phyloP scores from a whole-genome alignment of 805 yeast species.

The Lipomyces sp. region DNA sequence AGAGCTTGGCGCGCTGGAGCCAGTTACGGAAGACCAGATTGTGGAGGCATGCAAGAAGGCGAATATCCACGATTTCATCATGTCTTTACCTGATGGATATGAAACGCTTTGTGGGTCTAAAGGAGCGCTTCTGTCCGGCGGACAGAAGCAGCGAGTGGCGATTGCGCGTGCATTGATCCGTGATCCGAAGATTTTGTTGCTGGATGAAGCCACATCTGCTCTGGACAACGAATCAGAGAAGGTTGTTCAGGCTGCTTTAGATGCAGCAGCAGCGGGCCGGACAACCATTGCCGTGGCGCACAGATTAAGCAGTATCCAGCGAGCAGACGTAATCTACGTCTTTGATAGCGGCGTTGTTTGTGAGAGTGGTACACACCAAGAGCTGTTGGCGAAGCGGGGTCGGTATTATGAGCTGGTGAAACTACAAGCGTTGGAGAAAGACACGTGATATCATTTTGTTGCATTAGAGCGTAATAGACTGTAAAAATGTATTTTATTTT shows the following conservation, averaged over 20 bases:
- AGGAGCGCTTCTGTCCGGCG: constrained; percentile 55
- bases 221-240: constrained; percentile 59
- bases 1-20: constrained; percentile 39
- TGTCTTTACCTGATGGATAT: constrained; percentile 51
- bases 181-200: constrained; percentile 50
- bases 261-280: constrained; percentile 55
- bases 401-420: constrained; percentile 42
- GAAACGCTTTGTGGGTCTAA: constrained; percentile 49
- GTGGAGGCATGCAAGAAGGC: constrained; percentile 48
- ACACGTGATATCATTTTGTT: too few species aligned
- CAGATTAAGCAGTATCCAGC: constrained; percentile 56
- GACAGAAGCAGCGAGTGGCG: constrained; percentile 62
- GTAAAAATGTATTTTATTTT: too few species aligned
- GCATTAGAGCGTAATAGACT: background rate
- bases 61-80: constrained; percentile 50
- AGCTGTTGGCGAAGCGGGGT: constrained; percentile 39
- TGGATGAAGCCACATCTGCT: constrained; percentile 58
- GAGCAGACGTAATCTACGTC: constrained; percentile 51
- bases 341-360: constrained; percentile 52
- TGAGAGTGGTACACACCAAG: constrained; percentile 49
- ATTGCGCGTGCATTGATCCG: constrained; percentile 60
- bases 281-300: constrained; percentile 75
- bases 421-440: constrained; percentile 42
- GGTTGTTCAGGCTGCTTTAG: constrained; percentile 60
- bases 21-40: constrained; percentile 41